phyloP scores from a whole-genome alignment of 345 rosid genomes.

The Lumnitzera littorea region DNA sequence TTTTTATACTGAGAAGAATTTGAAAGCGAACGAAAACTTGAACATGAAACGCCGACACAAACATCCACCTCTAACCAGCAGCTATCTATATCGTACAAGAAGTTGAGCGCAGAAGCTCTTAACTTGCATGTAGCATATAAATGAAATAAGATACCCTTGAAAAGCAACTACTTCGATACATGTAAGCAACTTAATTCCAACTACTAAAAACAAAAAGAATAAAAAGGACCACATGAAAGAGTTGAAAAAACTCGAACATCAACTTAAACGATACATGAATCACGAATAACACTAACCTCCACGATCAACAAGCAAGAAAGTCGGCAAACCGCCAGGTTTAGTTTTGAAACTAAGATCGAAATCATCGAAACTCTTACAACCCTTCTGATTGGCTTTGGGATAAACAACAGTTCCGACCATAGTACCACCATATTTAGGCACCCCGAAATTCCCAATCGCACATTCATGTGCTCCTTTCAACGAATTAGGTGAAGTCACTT shows the following conservation, averaged over 20 bases:
- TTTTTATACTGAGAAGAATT: too few species aligned
- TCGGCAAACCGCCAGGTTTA: constrained; percentile 36
- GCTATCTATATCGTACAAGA: neutral
- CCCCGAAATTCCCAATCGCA: constrained; percentile 56
- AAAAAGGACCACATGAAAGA: neutral
- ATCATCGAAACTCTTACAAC: constrained; percentile 36
- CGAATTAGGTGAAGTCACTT: constrained; percentile 40
- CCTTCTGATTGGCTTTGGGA: constrained; percentile 43
- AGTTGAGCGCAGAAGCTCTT: neutral
- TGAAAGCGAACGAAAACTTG: too few species aligned
- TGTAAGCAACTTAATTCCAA: neutral
- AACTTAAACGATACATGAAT: neutral
- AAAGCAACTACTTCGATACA: neutral
- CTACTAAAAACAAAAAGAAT: neutral
- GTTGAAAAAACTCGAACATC: neutral
- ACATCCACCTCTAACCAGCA: too few species aligned
- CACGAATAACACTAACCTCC: constrained; percentile 29
- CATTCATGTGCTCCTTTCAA: constrained; percentile 42
- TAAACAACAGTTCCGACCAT: constrained; percentile 46
- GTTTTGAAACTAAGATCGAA: constrained; percentile 38
- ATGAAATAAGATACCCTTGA: neutral
- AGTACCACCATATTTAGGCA: constrained; percentile 53
- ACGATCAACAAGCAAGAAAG: constrained; percentile 49
- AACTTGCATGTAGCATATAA: neutral
- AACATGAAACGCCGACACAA: too few species aligned